Percentiles rank a stretch among this genome's conserved stretches.
These are phyloP conservation scores for Lentinula sp. DNA, from an alignment of 768 basidiomycete species.

Conservation along the genomic window DNA sequence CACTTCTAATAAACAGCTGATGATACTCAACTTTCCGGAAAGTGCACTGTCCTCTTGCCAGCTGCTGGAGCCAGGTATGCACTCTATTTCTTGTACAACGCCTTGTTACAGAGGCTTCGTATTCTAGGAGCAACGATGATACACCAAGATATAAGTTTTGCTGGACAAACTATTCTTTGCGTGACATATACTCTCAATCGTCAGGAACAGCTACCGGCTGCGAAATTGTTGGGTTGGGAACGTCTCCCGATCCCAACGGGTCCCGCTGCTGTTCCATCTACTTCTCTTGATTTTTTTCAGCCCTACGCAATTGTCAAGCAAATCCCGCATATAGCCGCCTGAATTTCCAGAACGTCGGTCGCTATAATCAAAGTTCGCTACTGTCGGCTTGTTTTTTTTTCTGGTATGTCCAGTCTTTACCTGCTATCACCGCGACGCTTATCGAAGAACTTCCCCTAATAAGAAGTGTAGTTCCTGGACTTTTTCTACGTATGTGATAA, in stretches of 20 bases:
- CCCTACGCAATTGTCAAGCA: neutral
- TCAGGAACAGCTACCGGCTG: slow-evolving; percentile 49
- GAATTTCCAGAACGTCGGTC: neutral
- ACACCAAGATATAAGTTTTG: slow-evolving; percentile 65
- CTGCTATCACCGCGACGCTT: too few species aligned
- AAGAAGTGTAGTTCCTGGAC: too few species aligned
- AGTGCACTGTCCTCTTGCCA: slow-evolving; percentile 60
- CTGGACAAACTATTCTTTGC: slow-evolving; percentile 56
- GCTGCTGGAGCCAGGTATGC: slow-evolving; percentile 66
- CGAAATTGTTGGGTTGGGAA: slow-evolving; percentile 40
- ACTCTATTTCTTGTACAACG: slow-evolving; percentile 8
- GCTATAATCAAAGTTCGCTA: too few species aligned
- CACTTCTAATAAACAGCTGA: neutral
- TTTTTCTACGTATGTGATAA: too few species aligned
- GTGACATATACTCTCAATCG: slow-evolving; percentile 68
- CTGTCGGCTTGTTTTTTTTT: too few species aligned
- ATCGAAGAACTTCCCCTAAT: too few species aligned
- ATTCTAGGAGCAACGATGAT: slow-evolving; percentile 25
- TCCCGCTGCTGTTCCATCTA: neutral
- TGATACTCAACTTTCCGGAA: slow-evolving; percentile 35
- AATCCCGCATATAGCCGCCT: neutral
- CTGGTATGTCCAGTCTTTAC: too few species aligned
- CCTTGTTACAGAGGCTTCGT: slow-evolving; percentile 22
- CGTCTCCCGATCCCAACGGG: neutral
- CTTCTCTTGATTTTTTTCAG: neutral